A percentile compares a stretch with the other conserved stretches of the same genome.
These are phyloP conservation scores for Didymella segeticola DNA, from an alignment of 2,329 filamentous ascomycete species.

Conservation along the genomic window DNA sequence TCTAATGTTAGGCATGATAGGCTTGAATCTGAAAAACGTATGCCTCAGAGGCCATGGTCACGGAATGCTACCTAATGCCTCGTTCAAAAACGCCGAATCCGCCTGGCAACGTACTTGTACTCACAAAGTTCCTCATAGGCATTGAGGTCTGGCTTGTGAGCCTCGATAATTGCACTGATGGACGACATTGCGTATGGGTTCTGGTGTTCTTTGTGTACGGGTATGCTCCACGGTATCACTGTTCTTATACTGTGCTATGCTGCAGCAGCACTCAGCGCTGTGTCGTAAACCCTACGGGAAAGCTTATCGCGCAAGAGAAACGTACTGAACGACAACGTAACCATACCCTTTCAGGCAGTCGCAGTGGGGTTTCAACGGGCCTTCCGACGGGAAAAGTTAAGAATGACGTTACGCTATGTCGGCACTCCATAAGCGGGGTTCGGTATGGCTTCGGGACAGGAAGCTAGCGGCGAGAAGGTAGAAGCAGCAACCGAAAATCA, in stretches of 20 bases:
- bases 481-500: not conserved
- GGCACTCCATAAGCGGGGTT: constrained; percentile 11
- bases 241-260: constrained; percentile 1
- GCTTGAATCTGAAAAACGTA: not conserved
- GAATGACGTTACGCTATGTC: constrained; percentile 24
- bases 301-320: constrained; percentile 9
- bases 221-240: not conserved
- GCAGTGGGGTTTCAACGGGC: constrained; percentile 4
- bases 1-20: not conserved
- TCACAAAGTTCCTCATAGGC: constrained; percentile 46
- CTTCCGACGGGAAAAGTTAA: constrained; percentile 30
- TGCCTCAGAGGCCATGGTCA: not conserved
- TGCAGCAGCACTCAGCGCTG: not conserved
- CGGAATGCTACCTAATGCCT: not conserved
- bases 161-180: constrained; percentile 35
- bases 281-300: constrained; percentile 8
- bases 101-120: constrained; percentile 3
- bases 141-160: constrained; percentile 32
- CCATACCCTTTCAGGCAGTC: constrained; percentile 10
- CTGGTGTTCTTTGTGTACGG: not conserved
- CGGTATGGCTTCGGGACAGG: not conserved
- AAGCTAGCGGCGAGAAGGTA: not conserved
- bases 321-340: not conserved
- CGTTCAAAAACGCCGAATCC: not conserved
- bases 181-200: constrained; percentile 32